phyloP scores from a whole-genome alignment of 352 stramenopile genomes.

The Plasmopara viticola region DNA sequence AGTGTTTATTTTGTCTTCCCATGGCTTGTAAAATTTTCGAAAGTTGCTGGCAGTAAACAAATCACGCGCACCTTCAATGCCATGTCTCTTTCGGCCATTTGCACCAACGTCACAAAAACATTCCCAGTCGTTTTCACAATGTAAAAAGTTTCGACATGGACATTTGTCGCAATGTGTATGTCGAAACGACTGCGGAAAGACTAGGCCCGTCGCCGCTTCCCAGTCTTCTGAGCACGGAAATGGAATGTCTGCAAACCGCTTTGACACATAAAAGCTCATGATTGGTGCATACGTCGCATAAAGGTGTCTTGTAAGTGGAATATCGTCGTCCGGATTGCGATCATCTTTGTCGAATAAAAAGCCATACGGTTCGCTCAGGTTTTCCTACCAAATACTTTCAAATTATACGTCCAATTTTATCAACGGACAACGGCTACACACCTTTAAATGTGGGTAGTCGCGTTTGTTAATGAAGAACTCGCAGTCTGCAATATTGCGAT shows the following conservation, averaged over 20 bases:
- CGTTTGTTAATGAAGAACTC: conserved; percentile 99
- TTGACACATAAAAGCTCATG: conserved; percentile 95
- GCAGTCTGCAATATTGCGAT: conserved; percentile 94
- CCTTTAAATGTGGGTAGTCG: conserved; percentile 98
- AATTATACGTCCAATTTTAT: background rate
- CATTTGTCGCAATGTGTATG: conserved; percentile 80
- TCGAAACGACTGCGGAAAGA: conserved; percentile 90
- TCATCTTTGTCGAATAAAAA: conserved; percentile 98
- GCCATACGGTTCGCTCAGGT: conserved; percentile 95
- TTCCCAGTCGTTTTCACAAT: conserved; percentile 77
- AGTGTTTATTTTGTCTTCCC: conserved; percentile 94
- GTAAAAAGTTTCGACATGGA: conserved; percentile 45
- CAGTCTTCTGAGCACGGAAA: conserved; percentile 96
- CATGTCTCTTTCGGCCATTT: conserved; percentile 61
- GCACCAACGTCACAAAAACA: conserved; percentile 66
- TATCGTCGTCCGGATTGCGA: conserved; percentile 89
- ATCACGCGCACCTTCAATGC: conserved; percentile 74
- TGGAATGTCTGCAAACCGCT: conserved; percentile 95
- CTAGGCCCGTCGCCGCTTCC: conserved; percentile 87
- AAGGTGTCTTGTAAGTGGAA: conserved; percentile 83
- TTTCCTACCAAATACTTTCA: conserved; percentile 58
- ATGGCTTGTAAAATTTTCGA: conserved; percentile 93
- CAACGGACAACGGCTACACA: conserved; percentile 12
- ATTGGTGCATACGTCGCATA: conserved; percentile 96
- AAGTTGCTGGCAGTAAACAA: conserved; percentile 97